Base-by-base conservation (phyloP, 306 rosid genomes). In the Fagus crenata region DNA sequence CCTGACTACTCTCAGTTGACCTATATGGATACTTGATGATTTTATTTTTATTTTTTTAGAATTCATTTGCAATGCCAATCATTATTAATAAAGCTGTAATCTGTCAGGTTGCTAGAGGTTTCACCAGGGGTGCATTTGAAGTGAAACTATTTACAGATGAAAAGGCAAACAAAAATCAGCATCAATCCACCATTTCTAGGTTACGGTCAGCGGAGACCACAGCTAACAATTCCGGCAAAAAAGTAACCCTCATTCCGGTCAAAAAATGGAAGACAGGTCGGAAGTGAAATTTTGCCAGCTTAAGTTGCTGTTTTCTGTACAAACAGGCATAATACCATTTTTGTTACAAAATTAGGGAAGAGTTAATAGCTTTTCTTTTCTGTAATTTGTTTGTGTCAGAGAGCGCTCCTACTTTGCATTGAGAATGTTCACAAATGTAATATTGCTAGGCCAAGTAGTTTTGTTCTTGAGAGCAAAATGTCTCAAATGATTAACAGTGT, bases 21-120 rank as follows among this genome's bases (percentile, higher is more conserved):
- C 60, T 18, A 18, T 72, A 82, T 65, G 69, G 65, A 2, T 33
- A 41, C 4, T 64, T 64, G 68, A 14, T 28, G 54, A 53, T 22
- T 22, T 22, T 22, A 28, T 65, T 3, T 3, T 4, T 63, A 4
- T 55, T 35, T 65, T 31, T 37, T 42, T 32, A 33, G 51, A 49
- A 37, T 40, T 68, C 28, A 22, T 22, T 22, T 64, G 73, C 74
- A 43, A 75, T 55, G 69, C 63, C 18, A 49, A 63, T 58, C 69
- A 67, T 64, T 81, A 86, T 35, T 42, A 14, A 56, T 74, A 63
- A 72, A 60, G 75, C 71, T 78, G 63, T 75, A 35, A 84, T 83
- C 7, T 51, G 55, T 71, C 91, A 95, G 99, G 99, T 95, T 72
- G 93, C 96, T 53, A 88, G 99, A 87, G 93, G 92, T 79, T 90